A percentile compares a stretch with the other conserved stretches of the same genome.
Evolutionary conservation across 2,329 filamentous ascomycete species (phyloP).

Genomic region (Leptographium wingfieldii): DNA sequence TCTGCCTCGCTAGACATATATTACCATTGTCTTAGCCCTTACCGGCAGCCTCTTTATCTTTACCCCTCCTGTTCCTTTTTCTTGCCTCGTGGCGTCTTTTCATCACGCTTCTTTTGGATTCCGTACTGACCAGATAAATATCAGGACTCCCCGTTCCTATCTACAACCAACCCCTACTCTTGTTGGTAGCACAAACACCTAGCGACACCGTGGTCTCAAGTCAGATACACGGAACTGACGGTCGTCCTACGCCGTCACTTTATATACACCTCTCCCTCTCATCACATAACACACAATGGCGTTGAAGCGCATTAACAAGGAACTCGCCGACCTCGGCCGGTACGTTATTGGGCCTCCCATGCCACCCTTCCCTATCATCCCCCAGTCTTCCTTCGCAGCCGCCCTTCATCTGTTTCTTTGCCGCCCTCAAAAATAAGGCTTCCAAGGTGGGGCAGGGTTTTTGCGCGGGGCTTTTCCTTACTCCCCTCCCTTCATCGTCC

Average conservation of each 20-base stretch:
- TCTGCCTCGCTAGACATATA: background rate
- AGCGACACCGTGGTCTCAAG: background rate
- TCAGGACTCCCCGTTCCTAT: background rate
- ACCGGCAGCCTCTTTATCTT: background rate
- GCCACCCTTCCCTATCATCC: background rate
- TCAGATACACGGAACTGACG: background rate
- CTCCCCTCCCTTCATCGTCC: slow-evolving; percentile 2
- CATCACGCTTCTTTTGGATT: slow-evolving; percentile 4
- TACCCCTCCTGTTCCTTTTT: background rate
- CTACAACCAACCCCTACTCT: too few relatives aligned
- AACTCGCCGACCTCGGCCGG: slow-evolving; percentile 82
- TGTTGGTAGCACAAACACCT: background rate
- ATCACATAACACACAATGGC: slow-evolving; percentile 47
- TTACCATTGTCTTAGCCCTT: background rate
- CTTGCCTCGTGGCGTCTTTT: background rate
- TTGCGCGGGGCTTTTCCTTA: background rate
- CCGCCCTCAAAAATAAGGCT: slow-evolving; percentile 9
- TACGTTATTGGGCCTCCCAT: slow-evolving; percentile 26
- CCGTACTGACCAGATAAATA: slow-evolving; percentile 1
- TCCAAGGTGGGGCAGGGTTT: slow-evolving; percentile 11
- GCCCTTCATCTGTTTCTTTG: background rate
- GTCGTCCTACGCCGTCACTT: background rate
- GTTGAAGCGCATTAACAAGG: slow-evolving; percentile 91
- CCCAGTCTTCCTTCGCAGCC: background rate
- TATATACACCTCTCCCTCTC: background rate